Percentiles rank a stretch among this genome's conserved stretches.
These are phyloP conservation scores for Scolecobasidium constrictum DNA, from an alignment of 2,329 filamentous ascomycete genomes.

Conservation along the genomic window DNA sequence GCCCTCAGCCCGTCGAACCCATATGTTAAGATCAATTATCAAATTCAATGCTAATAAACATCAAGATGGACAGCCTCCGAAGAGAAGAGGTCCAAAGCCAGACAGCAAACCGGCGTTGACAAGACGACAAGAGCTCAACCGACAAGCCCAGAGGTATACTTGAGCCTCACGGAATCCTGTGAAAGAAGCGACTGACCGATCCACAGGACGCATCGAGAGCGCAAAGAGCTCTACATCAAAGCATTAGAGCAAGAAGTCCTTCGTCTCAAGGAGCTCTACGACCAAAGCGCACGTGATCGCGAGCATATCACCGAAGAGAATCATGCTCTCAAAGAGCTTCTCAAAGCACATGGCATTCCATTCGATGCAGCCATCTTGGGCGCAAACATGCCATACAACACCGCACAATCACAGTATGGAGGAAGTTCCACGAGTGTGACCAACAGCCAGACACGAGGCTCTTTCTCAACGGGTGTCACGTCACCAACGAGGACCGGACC, in stretches of 20 bases:
- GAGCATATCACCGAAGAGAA: conserved; percentile 71
- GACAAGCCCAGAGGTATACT: conserved; percentile 80
- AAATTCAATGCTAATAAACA: neutral
- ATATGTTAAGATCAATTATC: neutral
- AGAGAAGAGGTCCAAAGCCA: conserved; percentile 87
- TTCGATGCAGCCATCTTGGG: conserved; percentile 36
- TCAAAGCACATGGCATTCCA: conserved; percentile 47
- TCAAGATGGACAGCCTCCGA: conserved; percentile 71
- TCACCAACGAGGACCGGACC: conserved; percentile 26
- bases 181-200: conserved; percentile 10
- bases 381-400: conserved; percentile 12
- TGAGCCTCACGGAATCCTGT: neutral
- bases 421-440: conserved; percentile 43
- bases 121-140: conserved; percentile 82
- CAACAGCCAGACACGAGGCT: conserved; percentile 46
- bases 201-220: conserved; percentile 81
- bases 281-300: conserved; percentile 63
- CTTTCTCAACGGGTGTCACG: conserved; percentile 35
- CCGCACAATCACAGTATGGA: conserved; percentile 26
- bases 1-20: too few species aligned
- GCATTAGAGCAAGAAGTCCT: conserved; percentile 85
- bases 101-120: conserved; percentile 93
- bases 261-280: conserved; percentile 76
- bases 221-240: conserved; percentile 94
- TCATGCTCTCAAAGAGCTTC: conserved; percentile 54